Conservation (phyloP, 78 protist species). For the Mastigamoeba balamuthi region DNA sequence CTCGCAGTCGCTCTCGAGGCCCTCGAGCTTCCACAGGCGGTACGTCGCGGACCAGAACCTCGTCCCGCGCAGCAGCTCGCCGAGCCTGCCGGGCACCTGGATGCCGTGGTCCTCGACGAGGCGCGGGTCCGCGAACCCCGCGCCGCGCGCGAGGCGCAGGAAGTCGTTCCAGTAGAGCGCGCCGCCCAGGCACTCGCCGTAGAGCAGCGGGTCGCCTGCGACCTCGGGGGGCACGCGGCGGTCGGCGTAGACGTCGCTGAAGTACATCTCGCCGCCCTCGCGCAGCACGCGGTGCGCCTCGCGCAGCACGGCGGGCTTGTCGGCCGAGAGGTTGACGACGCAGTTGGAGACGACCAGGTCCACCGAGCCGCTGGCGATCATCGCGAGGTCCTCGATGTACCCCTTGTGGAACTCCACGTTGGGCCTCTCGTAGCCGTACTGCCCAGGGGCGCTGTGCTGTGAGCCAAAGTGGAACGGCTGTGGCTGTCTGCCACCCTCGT, state of each 20-base stretch:
- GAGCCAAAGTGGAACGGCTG: too few relatives aligned
- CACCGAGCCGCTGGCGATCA: slow-evolving; percentile 15
- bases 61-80: slow-evolving; percentile 1
- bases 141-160: neutral
- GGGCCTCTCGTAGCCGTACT: slow-evolving; percentile 4
- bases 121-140: slow-evolving; percentile 61
- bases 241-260: slow-evolving; percentile 59
- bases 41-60: slow-evolving; percentile 49
- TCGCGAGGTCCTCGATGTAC: slow-evolving; percentile 55
- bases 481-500: too few relatives aligned
- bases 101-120: slow-evolving; percentile 2
- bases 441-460: too few relatives aligned
- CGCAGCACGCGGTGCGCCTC: slow-evolving; percentile 45
- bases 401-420: slow-evolving; percentile 51
- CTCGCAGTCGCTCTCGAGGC: slow-evolving; percentile 56
- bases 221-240: slow-evolving; percentile 33
- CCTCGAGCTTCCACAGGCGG: slow-evolving; percentile 68
- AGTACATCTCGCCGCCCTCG: slow-evolving; percentile 66
- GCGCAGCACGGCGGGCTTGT: slow-evolving; percentile 53
- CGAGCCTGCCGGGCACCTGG: neutral
- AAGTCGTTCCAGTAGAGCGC: slow-evolving; percentile 66
- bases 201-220: slow-evolving; percentile 11
- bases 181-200: slow-evolving; percentile 67
- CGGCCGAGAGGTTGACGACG: slow-evolving; percentile 64
- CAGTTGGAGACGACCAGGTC: slow-evolving; percentile 64